Evolutionary conservation across 208 protist genomes (phyloP), one percentile per base, ranked within the genome.

Genomic region (Entamoeba dispar): DNA sequence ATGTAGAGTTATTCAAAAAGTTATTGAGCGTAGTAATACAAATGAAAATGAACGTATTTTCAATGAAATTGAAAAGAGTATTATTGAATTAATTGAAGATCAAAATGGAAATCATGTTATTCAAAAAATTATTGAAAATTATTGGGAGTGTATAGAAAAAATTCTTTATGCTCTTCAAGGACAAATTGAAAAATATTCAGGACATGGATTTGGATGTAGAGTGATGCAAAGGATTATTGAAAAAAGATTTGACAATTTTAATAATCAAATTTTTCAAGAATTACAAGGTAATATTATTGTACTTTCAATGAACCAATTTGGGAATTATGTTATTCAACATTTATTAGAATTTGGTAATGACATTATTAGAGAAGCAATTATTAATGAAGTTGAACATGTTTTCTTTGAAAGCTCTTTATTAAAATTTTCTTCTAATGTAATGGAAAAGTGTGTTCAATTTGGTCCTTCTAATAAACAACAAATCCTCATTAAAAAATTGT

Each of bases 61-160:
- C 17, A 91, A 96, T 0, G 98, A 99, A 96, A 96, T 99, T 19
- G 95, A 98, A 92, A 97, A 97, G 55, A 96, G 98, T 95, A 97
- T 99, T 10, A 95, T 98, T 38, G 96, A 97, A 92, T 99, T 98
- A 94, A 98, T 99, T 47, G 97, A 98, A 92, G 98, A 99, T 93
- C 98, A 99, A 95, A 99, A 99, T 95, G 98, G 98, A 52, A 99
- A 99, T 95, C 98, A 99, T 95, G 98, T 99, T 27, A 97, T 99
- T 43, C 98, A 99, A 95, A 99, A 99, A 94, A 99, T 98, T 94
- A 98, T 99, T 47, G 98, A 99, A 96, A 96, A 97, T 19, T 96
- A 99, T 43, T 96, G 97, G 27, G 94, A 97, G 5, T 22, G 14
- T 50, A 96, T 96, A 77, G 96, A 97, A 15, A 96, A 98, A 43